phyloP scores from a whole-genome alignment of 176 grass and related monocot species.

The Oryza punctata region DNA sequence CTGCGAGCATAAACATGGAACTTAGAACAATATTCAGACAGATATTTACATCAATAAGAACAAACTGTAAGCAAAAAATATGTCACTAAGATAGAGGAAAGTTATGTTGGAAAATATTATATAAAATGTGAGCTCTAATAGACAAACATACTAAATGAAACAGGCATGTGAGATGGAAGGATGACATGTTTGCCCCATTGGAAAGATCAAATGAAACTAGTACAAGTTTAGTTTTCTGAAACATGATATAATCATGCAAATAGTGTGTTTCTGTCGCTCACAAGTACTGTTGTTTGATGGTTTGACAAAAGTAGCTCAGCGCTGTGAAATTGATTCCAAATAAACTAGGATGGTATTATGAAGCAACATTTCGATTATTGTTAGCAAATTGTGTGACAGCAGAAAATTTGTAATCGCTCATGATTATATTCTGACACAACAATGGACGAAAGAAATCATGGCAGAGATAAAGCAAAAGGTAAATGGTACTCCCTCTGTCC shows the following conservation, averaged over 20 bases:
- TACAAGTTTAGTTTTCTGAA: background rate
- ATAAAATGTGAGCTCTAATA: background rate
- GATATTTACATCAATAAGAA: background rate
- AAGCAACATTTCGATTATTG: constrained; percentile 1
- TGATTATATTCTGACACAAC: background rate
- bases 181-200: background rate
- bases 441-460: background rate
- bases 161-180: background rate
- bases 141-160: background rate
- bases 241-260: background rate
- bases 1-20: constrained; percentile 51
- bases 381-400: background rate
- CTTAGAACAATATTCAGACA: constrained; percentile 12
- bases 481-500: background rate
- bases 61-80: constrained; percentile 11
- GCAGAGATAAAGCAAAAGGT: background rate
- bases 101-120: background rate
- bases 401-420: background rate
- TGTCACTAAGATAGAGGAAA: constrained; percentile 9
- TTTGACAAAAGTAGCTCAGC: background rate
- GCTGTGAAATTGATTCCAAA: background rate
- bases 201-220: background rate
- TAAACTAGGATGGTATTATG: background rate
- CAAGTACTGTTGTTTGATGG: background rate
- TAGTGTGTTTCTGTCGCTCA: background rate